Percentiles rank a stretch among this genome's conserved stretches.
These are phyloP conservation scores for Lepraria neglecta DNA, from an alignment of 495 filamentous ascomycete species.

Conservation along the genomic window DNA sequence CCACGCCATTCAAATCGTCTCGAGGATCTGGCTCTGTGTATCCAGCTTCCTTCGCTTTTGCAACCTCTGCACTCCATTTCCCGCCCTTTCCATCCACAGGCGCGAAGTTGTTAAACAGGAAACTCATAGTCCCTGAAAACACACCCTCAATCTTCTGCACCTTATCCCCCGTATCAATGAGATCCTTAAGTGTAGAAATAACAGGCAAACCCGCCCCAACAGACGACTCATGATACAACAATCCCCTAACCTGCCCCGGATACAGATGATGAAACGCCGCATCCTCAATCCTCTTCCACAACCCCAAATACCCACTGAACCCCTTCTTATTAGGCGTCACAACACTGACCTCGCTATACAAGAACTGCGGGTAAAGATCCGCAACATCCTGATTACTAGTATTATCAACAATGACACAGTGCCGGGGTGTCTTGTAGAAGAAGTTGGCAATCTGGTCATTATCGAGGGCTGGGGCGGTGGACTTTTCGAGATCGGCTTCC, in stretches of 20 bases:
- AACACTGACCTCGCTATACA: constrained; percentile 73
- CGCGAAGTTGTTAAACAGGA: constrained; percentile 92
- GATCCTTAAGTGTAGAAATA: constrained; percentile 81
- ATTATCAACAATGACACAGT: constrained; percentile 83
- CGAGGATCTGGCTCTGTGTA: constrained; percentile 96
- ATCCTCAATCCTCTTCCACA: constrained; percentile 78
- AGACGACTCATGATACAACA: constrained; percentile 87
- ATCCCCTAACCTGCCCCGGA: constrained; percentile 49
- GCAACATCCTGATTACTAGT: constrained; percentile 81
- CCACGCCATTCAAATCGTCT: constrained; percentile 92
- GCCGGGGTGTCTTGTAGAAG: constrained; percentile 59
- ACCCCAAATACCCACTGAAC: constrained; percentile 65
- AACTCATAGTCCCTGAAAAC: constrained; percentile 92
- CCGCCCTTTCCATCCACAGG: constrained; percentile 56
- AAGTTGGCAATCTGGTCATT: constrained; percentile 63
- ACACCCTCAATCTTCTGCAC: constrained; percentile 88
- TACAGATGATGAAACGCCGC: constrained; percentile 41
- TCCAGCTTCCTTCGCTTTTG: constrained; percentile 84
- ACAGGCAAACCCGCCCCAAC: constrained; percentile 90
- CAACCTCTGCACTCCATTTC: constrained; percentile 82
- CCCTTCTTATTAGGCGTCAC: constrained; percentile 98
- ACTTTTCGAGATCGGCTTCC: constrained; percentile 40
- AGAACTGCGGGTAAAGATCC: constrained; percentile 66
- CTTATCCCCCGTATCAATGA: constrained; percentile 82
- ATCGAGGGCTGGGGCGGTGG: constrained; percentile 51